These are phyloP conservation scores for Buxus sempervirens DNA, from an alignment of 164 flowering plant genomes.

Conservation along the genomic window DNA sequence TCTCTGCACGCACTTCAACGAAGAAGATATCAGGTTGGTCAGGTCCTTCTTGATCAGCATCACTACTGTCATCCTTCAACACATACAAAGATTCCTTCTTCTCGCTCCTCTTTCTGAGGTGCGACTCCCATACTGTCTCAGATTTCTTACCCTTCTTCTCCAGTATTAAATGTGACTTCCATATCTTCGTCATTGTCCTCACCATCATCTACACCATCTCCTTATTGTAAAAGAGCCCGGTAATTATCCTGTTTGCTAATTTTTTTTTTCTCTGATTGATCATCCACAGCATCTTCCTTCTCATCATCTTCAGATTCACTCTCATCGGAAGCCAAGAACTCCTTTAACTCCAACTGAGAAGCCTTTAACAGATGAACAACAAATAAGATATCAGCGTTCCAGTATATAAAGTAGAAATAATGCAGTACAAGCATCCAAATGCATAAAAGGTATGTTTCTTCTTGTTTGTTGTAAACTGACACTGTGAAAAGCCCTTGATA, in stretches of 20 bases:
- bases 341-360: constrained; percentile 66
- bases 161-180: constrained; percentile 92
- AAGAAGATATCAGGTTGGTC: constrained; percentile 81
- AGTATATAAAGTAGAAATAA: not conserved
- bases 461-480: not conserved
- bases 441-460: not conserved
- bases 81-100: constrained; percentile 53
- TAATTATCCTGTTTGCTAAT: constrained; percentile 43
- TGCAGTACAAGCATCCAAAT: not conserved
- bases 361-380: constrained; percentile 35
- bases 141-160: constrained; percentile 75
- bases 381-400: not conserved
- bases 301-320: constrained; percentile 51
- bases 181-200: constrained; percentile 63
- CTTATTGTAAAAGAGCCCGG: constrained; percentile 59
- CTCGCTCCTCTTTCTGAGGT: constrained; percentile 66
- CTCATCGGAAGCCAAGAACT: constrained; percentile 79
- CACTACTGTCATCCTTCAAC: constrained; percentile 66
- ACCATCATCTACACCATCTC: constrained; percentile 61
- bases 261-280: constrained; percentile 35
- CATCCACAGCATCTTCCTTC: constrained; percentile 27
- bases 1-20: constrained; percentile 47
- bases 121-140: constrained; percentile 83
- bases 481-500: too few relatives aligned
- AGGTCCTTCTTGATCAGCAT: constrained; percentile 40